phyloP scores from a whole-genome alignment of 768 basidiomycete genomes.

The Pleurotus djamor region DNA sequence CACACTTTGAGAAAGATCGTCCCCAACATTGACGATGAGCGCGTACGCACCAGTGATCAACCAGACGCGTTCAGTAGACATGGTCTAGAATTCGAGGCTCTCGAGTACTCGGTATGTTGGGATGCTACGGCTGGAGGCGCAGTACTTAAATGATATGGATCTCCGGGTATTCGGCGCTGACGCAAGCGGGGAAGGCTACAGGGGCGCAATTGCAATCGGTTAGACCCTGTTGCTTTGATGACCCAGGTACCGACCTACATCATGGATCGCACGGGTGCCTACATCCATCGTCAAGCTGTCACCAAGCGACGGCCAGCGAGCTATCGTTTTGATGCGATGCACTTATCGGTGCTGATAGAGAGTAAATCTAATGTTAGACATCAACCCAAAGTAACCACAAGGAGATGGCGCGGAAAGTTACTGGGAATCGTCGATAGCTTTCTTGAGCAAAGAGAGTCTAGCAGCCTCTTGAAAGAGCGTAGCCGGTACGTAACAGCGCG shows the following conservation, averaged over 20 bases:
- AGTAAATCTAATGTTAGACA: too few species aligned
- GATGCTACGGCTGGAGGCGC: neutral
- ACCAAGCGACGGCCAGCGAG: neutral
- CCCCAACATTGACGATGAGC: neutral
- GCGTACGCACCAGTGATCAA: conserved; percentile 27
- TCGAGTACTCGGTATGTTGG: neutral
- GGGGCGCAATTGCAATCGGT: neutral
- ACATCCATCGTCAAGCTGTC: neutral
- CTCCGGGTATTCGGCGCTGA: neutral
- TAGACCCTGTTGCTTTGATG: neutral
- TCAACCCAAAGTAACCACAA: too few species aligned
- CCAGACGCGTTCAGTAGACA: conserved; percentile 19
- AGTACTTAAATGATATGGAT: neutral
- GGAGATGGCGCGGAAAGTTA: too few species aligned
- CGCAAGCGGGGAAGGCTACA: neutral
- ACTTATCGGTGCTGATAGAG: too few species aligned
- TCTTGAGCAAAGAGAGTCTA: too few species aligned
- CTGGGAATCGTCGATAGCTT: too few species aligned
- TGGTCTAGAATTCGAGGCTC: neutral
- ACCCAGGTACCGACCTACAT: neutral
- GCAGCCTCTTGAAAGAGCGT: too few species aligned
- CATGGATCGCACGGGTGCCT: neutral
- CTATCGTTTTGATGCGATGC: neutral
- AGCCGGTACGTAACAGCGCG: too few species aligned
- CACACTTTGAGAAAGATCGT: neutral